Conservation (phyloP, 495 filamentous ascomycete genomes). For the Aspergillus cavernicola region DNA sequence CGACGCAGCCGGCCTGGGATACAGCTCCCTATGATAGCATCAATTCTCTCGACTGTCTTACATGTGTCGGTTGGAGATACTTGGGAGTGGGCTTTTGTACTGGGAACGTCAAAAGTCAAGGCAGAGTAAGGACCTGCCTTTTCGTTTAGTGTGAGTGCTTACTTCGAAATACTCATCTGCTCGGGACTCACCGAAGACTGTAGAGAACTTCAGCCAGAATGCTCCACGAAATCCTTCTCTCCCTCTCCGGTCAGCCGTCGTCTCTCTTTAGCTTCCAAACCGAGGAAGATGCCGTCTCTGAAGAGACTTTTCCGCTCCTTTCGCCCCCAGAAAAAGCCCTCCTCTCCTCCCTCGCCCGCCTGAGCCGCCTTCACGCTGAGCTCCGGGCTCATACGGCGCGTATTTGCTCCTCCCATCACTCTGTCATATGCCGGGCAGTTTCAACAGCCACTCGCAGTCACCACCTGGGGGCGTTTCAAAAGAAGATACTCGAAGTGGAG, state of each 20-base stretch:
- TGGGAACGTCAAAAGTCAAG: slow-evolving; percentile 33
- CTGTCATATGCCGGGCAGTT: slow-evolving; percentile 82
- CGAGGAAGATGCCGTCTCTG: slow-evolving; percentile 34
- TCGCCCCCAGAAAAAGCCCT: slow-evolving; percentile 80
- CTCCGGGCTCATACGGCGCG: slow-evolving; percentile 58
- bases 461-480: slow-evolving; percentile 76
- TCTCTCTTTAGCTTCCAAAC: slow-evolving; percentile 61
- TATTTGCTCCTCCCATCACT: slow-evolving; percentile 67
- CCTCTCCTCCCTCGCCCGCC: slow-evolving; percentile 66
- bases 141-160: slow-evolving; percentile 23
- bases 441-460: slow-evolving; percentile 68
- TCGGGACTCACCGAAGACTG: slow-evolving; percentile 4
- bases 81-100: slow-evolving; percentile 45
- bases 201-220: slow-evolving; percentile 52
- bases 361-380: slow-evolving; percentile 71
- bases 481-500: slow-evolving; percentile 81
- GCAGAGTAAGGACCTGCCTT: slow-evolving; percentile 18
- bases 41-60: slow-evolving; percentile 12
- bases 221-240: slow-evolving; percentile 96
- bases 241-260: slow-evolving; percentile 89
- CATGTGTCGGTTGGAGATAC: slow-evolving; percentile 52
- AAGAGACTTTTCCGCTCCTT: slow-evolving; percentile 50
- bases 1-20: too few species aligned
- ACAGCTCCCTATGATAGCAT: not conserved
- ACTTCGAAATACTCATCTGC: not conserved